Base-by-base conservation (phyloP, 192 early-diverging fungal genomes). In the Coemansia sp. region DNA sequence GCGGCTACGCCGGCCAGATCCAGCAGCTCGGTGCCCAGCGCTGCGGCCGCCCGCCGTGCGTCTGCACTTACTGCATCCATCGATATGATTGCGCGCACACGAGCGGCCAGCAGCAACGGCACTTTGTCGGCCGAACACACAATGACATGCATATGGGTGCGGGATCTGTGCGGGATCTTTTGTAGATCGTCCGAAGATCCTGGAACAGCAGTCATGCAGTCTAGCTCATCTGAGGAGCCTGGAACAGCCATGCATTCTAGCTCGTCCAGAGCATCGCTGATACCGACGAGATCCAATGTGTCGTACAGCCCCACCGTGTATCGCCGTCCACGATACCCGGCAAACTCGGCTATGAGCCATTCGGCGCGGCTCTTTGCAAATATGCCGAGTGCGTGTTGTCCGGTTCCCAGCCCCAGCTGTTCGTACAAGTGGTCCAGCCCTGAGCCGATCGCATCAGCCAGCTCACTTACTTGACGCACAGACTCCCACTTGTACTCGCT, bases 271-370 rank as follows among this genome's bases (percentile, higher is more conserved):
- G 93, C 90, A 66, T 89, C 92, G 36, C 94, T 63, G 17, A 95
- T 90, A 56, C 87, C 92, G 73, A 88, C 84, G 37, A 94, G 74
- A 56, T 90, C 93, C 4, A 95, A 77, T n/a, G 92, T 91, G 65
- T 96, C 93, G 69, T 94, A 93, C 23, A 97, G 75, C 1, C 92
- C 87, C 9, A 94, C 92, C 3, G 81, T 78, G 64, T 76, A 82
- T 17, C 86, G 60, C 15, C 80, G 74, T 40, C 88, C 85, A 14
- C 84, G 68, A 59, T 84, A 83, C 11, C 83, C 81, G 7, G 81
- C 89, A 42, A 85, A 76, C 64, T 91, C 87, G 14, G 85, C 58
- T 14, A 92, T 81, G 15, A 82, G 58, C 88, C 91, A 93, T 48
- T 90, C 89, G 34, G 87, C 80, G 21, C 88, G 74, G 73, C 92